Evolutionary conservation across 768 basidiomycete species (phyloP).

Genomic region (Collybia nuda): DNA sequence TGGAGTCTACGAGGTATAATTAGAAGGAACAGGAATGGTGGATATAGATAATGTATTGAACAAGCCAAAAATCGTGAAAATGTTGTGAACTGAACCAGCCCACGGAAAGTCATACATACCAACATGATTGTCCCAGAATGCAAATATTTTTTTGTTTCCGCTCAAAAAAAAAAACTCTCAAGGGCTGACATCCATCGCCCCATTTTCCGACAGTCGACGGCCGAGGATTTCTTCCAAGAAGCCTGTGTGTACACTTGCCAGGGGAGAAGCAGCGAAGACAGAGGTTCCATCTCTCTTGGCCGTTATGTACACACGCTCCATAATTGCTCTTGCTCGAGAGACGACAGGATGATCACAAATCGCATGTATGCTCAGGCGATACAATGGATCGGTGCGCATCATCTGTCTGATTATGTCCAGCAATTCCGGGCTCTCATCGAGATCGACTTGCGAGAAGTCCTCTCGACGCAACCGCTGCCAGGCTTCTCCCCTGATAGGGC

Average conservation of each 20-base stretch:
- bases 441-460: conserved; percentile 85
- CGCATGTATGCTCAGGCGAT: conserved; percentile 55
- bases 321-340: conserved; percentile 55
- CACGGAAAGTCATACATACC: conserved; percentile 8
- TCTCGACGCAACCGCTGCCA: conserved; percentile 94
- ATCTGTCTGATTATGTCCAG: conserved; percentile 68
- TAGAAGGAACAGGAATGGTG: conserved; percentile 9
- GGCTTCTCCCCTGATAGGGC: conserved; percentile 69
- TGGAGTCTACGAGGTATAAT: conserved; percentile 9
- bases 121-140: conserved; percentile 6
- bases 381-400: conserved; percentile 71
- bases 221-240: conserved; percentile 69
- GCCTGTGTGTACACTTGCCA: conserved; percentile 56
- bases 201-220: conserved; percentile 15
- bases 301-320: conserved; percentile 51
- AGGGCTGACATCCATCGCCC: conserved; percentile 38
- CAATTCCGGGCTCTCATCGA: conserved; percentile 65
- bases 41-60: conserved; percentile 9
- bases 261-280: conserved; percentile 56
- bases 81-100: conserved; percentile 13
- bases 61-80: conserved; percentile 5
- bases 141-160: conserved; percentile 4
- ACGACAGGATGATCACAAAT: conserved; percentile 68
- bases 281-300: conserved; percentile 31
- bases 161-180: conserved; percentile 22